Base-by-base conservation (phyloP, 805 yeast species). In the Nakazawaea anatomiae region DNA sequence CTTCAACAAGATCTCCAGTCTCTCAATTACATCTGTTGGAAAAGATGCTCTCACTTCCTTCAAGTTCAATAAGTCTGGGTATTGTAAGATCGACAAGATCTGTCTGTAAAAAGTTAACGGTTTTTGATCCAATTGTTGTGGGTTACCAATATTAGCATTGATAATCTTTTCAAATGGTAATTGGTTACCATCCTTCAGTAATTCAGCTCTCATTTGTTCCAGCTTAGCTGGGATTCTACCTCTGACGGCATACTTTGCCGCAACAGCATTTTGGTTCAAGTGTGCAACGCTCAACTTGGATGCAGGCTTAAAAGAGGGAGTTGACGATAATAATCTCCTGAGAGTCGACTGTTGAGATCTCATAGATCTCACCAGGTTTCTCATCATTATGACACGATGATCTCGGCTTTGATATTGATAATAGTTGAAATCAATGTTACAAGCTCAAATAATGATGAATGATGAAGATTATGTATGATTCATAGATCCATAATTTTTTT, bases 51-150 rank as follows among this genome's bases (percentile, higher is more conserved):
- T 47, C 7, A 69, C 58, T 6, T 61, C 57, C 18, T 61, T 58
- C 5, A 67, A 61, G 27, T 74, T 61, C 42, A 91, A 59, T 47
- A 91, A 67, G 32, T 75, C 79, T 0, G 99, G 98, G 65, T 88
- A 86, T 69, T 94, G 97, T 58, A 92, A 70, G 42, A 91, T 67
- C 0, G 97, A 80, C 53, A 92, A 72, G 4, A 91, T 96, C 65
- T 91, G 96, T 60, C 99, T 79, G 69, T 89, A 91, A 73, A 94
- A 94, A n/a, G 96, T 88, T 59, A 94, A 74, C 1, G 99, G 99
- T 61, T 83, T 78, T 68, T 94, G 99, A 58, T 89, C 92, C 63
- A 94, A 75, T 66, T 92, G 98, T 69, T 94, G 99, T 2, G 99
- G 99, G 65, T 94, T 94, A 32, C 99, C 99, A 55, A 94, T 94